Evolutionary conservation across 805 yeast species (phyloP).

Genomic region (Lipomyces starkeyi): DNA sequence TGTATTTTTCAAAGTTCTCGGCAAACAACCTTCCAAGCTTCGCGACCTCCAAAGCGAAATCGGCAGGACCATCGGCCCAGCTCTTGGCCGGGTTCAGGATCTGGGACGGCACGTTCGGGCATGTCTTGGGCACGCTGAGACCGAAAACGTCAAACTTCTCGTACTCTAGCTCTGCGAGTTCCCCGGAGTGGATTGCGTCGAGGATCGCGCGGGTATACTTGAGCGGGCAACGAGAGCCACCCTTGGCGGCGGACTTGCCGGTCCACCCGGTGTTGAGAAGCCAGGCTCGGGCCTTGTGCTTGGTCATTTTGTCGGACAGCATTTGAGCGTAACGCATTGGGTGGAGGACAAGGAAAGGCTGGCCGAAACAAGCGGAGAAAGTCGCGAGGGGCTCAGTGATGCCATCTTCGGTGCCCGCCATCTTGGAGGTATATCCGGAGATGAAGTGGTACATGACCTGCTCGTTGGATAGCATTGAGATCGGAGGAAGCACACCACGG

Average conservation of each 20-base stretch:
- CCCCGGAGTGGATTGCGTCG: conserved; percentile 93
- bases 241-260: conserved; percentile 87
- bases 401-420: conserved; percentile 99
- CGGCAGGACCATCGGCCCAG: conserved; percentile 68
- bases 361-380: conserved; percentile 98
- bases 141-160: conserved; percentile 88
- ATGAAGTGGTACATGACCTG: conserved; percentile 99
- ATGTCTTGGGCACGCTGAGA: conserved; percentile 81
- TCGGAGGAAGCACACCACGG: conserved; percentile 96
- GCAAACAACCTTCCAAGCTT: conserved; percentile 77
- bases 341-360: conserved; percentile 96
- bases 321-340: conserved; percentile 98
- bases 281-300: conserved; percentile 94
- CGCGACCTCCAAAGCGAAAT: conserved; percentile 60
- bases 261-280: conserved; percentile 98
- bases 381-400: conserved; percentile 98
- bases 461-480: conserved; percentile 87
- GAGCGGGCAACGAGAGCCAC: conserved; percentile 97
- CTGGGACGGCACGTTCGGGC: conserved; percentile 81
- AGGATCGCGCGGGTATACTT: conserved; percentile 96
- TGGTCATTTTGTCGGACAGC: conserved; percentile 87
- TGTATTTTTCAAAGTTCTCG: conserved; percentile 85
- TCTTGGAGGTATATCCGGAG: conserved; percentile 97
- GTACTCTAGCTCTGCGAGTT: conserved; percentile 75
- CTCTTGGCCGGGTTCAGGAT: conserved; percentile 84